Conservation (phyloP, 2,329 filamentous ascomycete species). For the Corniculantispora saksenae region DNA sequence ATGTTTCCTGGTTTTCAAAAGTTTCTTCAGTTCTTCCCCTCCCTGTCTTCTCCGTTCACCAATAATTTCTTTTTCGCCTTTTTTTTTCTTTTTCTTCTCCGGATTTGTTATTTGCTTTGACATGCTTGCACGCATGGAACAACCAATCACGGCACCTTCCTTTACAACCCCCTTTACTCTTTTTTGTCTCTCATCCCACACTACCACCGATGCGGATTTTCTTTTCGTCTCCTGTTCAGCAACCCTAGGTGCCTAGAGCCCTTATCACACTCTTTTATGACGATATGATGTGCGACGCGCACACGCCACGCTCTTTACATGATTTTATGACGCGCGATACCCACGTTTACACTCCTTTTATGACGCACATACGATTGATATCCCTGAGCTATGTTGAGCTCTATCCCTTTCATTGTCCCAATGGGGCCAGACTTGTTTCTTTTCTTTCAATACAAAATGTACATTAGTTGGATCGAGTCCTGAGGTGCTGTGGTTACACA, state of each 20-base stretch:
- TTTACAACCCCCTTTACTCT: background rate
- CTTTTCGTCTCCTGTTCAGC: background rate
- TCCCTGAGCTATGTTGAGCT: background rate
- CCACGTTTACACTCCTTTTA: conserved; percentile 9
- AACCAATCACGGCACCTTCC: background rate
- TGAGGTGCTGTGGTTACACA: background rate
- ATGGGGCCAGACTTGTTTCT: background rate
- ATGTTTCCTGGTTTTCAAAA: background rate
- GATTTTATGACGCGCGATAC: conserved; percentile 11
- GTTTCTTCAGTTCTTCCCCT: background rate
- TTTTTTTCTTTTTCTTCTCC: background rate
- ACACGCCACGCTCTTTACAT: conserved; percentile 11
- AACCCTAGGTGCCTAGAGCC: background rate
- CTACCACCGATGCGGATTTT: background rate
- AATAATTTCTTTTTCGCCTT: background rate
- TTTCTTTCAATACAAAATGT: conserved; percentile 1
- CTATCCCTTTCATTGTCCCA: background rate
- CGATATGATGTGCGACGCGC: background rate
- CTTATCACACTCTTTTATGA: conserved; percentile 8
- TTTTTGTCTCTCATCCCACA: background rate
- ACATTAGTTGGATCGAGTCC: background rate
- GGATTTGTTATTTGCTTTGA: background rate
- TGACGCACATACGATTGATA: conserved; percentile 9
- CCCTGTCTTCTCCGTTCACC: background rate
- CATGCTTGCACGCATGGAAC: background rate